Percentiles rank a stretch among this genome's conserved stretches.
Evolutionary conservation across 108 stramenopile species (phyloP).

Genomic region (Skeletonema costatum): DNA sequence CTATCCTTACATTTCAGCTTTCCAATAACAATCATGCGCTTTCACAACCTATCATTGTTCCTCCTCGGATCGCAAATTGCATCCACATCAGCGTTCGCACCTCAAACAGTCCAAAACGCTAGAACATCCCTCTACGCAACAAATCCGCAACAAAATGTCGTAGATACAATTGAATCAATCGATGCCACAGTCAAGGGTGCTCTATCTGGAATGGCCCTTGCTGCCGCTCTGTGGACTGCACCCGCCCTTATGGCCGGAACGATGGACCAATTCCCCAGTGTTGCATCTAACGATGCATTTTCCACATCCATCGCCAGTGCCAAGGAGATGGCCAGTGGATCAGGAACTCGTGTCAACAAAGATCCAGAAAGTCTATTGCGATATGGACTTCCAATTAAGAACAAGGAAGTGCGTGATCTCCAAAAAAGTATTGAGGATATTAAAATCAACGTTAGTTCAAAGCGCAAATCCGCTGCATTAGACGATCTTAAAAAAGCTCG

Average conservation of each 20-base stretch:
- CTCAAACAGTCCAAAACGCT: background rate
- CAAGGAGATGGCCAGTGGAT: constrained; percentile 87
- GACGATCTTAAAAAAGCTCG: constrained; percentile 85
- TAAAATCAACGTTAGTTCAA: constrained; percentile 75
- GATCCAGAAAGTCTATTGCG: constrained; percentile 90
- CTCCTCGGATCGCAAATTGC: constrained; percentile 1
- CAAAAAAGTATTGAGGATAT: constrained; percentile 84
- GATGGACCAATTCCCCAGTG: constrained; percentile 7
- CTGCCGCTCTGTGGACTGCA: constrained; percentile 46
- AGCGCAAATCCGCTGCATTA: constrained; percentile 82
- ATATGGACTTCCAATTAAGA: constrained; percentile 89
- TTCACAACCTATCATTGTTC: background rate
- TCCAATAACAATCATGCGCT: background rate
- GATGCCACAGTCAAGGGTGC: constrained; percentile 33
- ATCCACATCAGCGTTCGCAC: constrained; percentile 1
- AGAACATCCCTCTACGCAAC: constrained; percentile 11
- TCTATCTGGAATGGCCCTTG: constrained; percentile 32
- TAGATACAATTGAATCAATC: constrained; percentile 25
- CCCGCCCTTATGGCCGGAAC: constrained; percentile 38
- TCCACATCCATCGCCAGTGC: constrained; percentile 57
- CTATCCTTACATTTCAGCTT: too few species aligned
- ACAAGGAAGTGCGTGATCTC: constrained; percentile 84
- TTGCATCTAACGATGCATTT: constrained; percentile 6
- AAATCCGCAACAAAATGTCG: constrained; percentile 10
- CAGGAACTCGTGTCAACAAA: constrained; percentile 91